Percentiles rank a stretch among this genome's conserved stretches.
Evolutionary conservation across 208 protist species (phyloP).

Genomic region (Leishmania guyanensis): DNA sequence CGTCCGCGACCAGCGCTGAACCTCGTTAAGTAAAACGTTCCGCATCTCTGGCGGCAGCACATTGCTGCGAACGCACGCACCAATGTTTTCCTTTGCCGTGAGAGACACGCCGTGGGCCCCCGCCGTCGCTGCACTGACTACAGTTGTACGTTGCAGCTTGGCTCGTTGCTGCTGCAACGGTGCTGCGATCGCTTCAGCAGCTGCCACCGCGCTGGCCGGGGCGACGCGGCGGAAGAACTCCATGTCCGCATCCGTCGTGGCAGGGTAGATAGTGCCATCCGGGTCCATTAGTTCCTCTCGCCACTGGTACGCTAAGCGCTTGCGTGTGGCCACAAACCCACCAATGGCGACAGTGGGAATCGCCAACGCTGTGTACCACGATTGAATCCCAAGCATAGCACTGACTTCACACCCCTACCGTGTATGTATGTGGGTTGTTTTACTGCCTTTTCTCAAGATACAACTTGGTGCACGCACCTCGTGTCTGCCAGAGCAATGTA

Average conservation of each 20-base stretch:
- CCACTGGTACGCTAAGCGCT: constrained; percentile 86
- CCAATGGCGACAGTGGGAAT: constrained; percentile 58
- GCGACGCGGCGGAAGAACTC: constrained; percentile 61
- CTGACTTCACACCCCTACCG: background rate
- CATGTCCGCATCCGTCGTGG: constrained; percentile 70
- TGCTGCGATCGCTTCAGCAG: constrained; percentile 5
- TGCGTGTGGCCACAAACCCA: constrained; percentile 78
- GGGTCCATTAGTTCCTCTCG: constrained; percentile 85
- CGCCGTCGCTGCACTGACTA: background rate
- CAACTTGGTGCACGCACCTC: background rate
- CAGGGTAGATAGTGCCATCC: constrained; percentile 52
- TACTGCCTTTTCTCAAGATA: background rate
- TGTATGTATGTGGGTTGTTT: background rate
- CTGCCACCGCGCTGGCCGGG: constrained; percentile 22
- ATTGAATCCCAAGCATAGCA: constrained; percentile 72
- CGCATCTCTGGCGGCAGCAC: constrained; percentile 38
- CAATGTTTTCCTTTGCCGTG: constrained; percentile 61
- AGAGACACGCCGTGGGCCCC: constrained; percentile 34
- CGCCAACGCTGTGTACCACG: constrained; percentile 71
- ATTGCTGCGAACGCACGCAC: constrained; percentile 43
- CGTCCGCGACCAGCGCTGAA: constrained; percentile 45
- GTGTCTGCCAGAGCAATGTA: background rate
- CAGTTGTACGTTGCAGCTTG: background rate
- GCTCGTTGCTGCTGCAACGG: background rate
- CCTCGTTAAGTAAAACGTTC: constrained; percentile 68